Evolutionary conservation across 768 basidiomycete genomes (phyloP).

Genomic region (Russula olivacea): DNA sequence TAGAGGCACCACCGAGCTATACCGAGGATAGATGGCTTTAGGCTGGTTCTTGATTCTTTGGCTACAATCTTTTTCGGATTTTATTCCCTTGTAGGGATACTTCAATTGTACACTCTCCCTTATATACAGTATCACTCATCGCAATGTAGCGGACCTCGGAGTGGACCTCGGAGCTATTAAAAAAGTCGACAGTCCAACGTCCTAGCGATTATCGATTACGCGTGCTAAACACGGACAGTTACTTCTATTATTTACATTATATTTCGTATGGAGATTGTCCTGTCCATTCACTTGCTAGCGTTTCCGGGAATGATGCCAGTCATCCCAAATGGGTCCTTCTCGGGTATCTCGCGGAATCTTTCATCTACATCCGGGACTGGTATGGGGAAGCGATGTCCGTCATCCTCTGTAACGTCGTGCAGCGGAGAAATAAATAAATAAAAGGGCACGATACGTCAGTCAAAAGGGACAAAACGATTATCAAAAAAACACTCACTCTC

Average conservation of each 20-base stretch:
- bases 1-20: constrained; percentile 27
- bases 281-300: background rate
- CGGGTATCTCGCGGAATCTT: constrained; percentile 17
- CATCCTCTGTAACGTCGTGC: constrained; percentile 8
- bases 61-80: background rate
- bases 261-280: too few relatives aligned
- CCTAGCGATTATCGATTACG: background rate
- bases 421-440: background rate
- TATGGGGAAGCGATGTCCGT: constrained; percentile 23
- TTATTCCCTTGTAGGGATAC: background rate
- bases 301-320: background rate
- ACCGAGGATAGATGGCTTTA: background rate
- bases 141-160: too few relatives aligned
- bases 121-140: too few relatives aligned
- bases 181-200: background rate
- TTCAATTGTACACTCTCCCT: background rate
- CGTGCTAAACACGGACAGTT: background rate
- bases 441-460: background rate
- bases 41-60: background rate
- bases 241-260: background rate
- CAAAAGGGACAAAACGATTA: background rate
- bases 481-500: constrained; percentile 17
- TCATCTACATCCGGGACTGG: constrained; percentile 22
- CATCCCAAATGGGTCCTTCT: constrained; percentile 5
- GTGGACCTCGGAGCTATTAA: background rate